These are phyloP conservation scores for Mimosa bimucronata DNA, from an alignment of 306 rosid species.

Conservation along the genomic window DNA sequence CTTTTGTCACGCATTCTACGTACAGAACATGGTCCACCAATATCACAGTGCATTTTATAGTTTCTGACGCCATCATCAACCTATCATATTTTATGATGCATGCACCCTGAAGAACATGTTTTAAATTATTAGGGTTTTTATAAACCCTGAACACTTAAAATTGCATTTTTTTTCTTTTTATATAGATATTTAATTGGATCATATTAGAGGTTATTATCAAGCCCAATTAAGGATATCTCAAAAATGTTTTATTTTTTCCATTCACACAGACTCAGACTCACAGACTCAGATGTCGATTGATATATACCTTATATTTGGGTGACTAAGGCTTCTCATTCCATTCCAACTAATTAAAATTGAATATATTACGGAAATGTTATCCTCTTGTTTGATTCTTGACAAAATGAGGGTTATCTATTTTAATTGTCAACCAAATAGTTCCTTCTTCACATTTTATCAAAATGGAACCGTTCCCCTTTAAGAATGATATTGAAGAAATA, in stretches of 20 bases:
- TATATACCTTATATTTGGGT: too few species aligned
- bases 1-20: slow-evolving; percentile 32
- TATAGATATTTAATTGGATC: too few species aligned
- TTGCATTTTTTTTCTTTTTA: not conserved
- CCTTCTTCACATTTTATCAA: not conserved
- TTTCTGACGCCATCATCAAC: not conserved
- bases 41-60: slow-evolving; percentile 18
- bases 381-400: slow-evolving; percentile 13
- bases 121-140: not conserved
- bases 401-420: slow-evolving; percentile 28
- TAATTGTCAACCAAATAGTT: not conserved
- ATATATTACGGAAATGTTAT: too few species aligned
- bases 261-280: too few species aligned
- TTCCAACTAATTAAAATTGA: too few species aligned
- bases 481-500: slow-evolving; percentile 17
- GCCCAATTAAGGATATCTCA: too few species aligned
- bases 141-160: not conserved
- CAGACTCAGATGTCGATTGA: too few species aligned
- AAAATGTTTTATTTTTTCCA: too few species aligned
- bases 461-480: not conserved
- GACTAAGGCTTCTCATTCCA: too few species aligned
- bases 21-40: slow-evolving; percentile 49
- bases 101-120: slow-evolving; percentile 6
- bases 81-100: slow-evolving; percentile 36
- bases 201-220: too few species aligned